Evolutionary conservation across 495 filamentous ascomycete genomes (phyloP).

Genomic region (Stereocaulon alpinum): DNA sequence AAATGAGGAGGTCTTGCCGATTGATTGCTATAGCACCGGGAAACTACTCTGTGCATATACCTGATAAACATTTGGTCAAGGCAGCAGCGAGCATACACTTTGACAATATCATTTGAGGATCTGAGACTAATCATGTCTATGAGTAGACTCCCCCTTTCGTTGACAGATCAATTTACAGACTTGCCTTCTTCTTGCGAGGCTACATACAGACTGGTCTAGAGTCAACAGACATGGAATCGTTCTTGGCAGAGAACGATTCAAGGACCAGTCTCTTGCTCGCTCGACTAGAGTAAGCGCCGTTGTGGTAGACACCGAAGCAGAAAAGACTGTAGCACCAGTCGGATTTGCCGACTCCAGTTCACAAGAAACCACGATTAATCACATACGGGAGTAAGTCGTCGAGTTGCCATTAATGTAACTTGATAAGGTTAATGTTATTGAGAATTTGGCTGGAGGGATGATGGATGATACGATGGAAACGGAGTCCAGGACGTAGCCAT

Average conservation of each 20-base stretch:
- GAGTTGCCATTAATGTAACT: slow-evolving; percentile 41
- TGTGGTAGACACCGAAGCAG: too few relatives aligned
- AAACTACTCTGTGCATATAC: too few relatives aligned
- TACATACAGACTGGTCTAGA: not conserved
- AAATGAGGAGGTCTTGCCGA: too few relatives aligned
- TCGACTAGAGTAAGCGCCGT: not conserved
- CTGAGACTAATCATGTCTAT: too few relatives aligned
- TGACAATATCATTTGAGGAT: too few relatives aligned
- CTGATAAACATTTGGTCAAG: too few relatives aligned
- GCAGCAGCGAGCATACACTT: too few relatives aligned
- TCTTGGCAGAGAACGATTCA: not conserved
- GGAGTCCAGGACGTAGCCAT: slow-evolving; percentile 45
- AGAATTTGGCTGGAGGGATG: slow-evolving; percentile 39
- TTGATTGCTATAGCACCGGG: too few relatives aligned
- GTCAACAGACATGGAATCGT: not conserved
- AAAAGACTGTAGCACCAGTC: not conserved
- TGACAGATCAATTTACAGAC: too few relatives aligned
- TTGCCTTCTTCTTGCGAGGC: too few relatives aligned
- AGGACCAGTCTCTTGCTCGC: not conserved
- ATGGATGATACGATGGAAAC: slow-evolving; percentile 45
- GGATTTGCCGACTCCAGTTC: not conserved
- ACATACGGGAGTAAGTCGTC: slow-evolving; percentile 21
- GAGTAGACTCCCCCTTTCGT: too few relatives aligned
- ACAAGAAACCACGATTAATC: not conserved
- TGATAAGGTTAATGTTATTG: slow-evolving; percentile 39